Conservation (phyloP, 257 asterid species). For the Echites panduratus region DNA sequence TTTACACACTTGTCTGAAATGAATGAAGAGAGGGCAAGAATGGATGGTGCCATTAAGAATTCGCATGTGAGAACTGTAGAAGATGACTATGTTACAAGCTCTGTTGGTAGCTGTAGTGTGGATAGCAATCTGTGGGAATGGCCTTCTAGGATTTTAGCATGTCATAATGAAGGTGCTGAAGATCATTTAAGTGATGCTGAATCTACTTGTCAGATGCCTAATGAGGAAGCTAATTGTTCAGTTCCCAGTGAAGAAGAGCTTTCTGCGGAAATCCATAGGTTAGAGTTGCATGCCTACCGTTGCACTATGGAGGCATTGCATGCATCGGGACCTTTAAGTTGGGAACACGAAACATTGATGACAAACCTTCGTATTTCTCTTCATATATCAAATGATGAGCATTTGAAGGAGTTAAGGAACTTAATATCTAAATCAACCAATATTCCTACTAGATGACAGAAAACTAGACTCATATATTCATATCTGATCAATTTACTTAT, state of each 20-base stretch:
- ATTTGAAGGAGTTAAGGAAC: slow-evolving; percentile 40
- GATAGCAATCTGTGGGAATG: slow-evolving; percentile 10
- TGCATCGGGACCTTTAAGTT: slow-evolving; percentile 50
- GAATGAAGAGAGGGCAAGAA: slow-evolving; percentile 17
- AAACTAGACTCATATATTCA: background rate
- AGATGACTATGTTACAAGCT: slow-evolving; percentile 26
- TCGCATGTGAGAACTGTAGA: slow-evolving; percentile 13
- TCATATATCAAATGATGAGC: slow-evolving; percentile 47
- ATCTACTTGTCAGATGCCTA: slow-evolving; percentile 23
- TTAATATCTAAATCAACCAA: slow-evolving; percentile 32
- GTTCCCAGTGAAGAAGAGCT: slow-evolving; percentile 19
- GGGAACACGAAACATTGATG: slow-evolving; percentile 47
- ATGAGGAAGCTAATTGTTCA: slow-evolving; percentile 14
- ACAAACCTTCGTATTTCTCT: slow-evolving; percentile 49
- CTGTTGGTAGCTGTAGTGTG: slow-evolving; percentile 38
- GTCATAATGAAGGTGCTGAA: slow-evolving; percentile 13
- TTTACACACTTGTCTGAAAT: slow-evolving; percentile 12
- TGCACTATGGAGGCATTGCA: slow-evolving; percentile 44
- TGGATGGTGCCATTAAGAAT: slow-evolving; percentile 4
- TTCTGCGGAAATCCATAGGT: slow-evolving; percentile 32
- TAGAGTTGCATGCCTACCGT: slow-evolving; percentile 49
- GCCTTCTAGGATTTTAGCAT: slow-evolving; percentile 15
- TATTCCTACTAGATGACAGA: slow-evolving; percentile 22
- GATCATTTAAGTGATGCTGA: slow-evolving; percentile 37
- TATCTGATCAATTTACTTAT: slow-evolving; percentile 1